phyloP scores from a whole-genome alignment of 1,284 basidiomycete species.

The Apiotrichum akiyoshidainum region DNA sequence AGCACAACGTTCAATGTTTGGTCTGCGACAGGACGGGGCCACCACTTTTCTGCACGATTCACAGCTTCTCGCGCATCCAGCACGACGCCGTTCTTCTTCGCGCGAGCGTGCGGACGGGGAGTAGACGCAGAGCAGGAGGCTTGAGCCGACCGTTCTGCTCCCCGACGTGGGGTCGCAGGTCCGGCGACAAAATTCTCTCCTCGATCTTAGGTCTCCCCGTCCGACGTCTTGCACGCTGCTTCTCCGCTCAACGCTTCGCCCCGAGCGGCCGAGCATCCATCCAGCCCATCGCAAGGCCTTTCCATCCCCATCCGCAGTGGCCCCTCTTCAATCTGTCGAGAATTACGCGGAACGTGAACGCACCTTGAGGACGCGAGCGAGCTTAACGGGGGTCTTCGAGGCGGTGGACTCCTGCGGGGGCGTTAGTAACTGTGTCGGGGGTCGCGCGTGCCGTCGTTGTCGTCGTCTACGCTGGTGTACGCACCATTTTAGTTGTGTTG shows the following conservation, averaged over 20 bases:
- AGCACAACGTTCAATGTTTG: not conserved
- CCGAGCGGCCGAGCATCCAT: not conserved
- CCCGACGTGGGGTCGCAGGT: not conserved
- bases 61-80: too few relatives aligned
- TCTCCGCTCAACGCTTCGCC: not conserved
- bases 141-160: not conserved
- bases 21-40: not conserved
- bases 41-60: not conserved
- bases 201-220: not conserved
- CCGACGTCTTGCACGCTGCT: not conserved
- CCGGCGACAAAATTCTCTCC: not conserved
- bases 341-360: constrained; percentile 5
- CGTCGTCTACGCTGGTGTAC: constrained; percentile 11
- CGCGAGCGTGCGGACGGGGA: too few relatives aligned
- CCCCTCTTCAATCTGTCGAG: not conserved
- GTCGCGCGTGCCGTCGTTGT: not conserved
- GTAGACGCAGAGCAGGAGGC: too few relatives aligned
- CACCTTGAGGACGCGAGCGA: constrained; percentile 81
- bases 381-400: constrained; percentile 78
- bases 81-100: too few relatives aligned
- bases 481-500: constrained; percentile 41
- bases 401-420: constrained; percentile 60
- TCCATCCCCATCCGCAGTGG: not conserved
- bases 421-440: constrained; percentile 7
- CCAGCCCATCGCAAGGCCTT: not conserved